phyloP scores from a whole-genome alignment of 1,139 yeast species.

The Geotrichum restrictum region DNA sequence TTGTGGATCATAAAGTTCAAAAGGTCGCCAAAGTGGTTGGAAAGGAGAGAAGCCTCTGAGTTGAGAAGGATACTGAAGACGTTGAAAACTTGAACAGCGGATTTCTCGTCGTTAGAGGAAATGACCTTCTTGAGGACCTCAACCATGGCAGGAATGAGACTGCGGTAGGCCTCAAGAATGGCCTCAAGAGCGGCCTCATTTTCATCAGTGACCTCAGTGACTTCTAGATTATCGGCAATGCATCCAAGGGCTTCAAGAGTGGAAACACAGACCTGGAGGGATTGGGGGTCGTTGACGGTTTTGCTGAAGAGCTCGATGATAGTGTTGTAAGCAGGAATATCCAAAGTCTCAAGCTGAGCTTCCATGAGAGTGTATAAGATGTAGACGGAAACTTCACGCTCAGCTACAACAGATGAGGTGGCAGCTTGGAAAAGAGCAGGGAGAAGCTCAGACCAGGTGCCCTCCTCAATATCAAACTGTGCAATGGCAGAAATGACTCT shows the following conservation, averaged over 20 bases:
- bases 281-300: slow-evolving; percentile 61
- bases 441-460: slow-evolving; percentile 74
- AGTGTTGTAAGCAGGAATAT: slow-evolving; percentile 57
- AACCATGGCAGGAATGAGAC: slow-evolving; percentile 75
- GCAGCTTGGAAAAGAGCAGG: slow-evolving; percentile 69
- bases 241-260: slow-evolving; percentile 80
- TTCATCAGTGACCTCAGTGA: slow-evolving; percentile 39
- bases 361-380: slow-evolving; percentile 76
- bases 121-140: slow-evolving; percentile 75
- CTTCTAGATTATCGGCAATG: slow-evolving; percentile 64
- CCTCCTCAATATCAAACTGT: slow-evolving; percentile 61
- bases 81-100: slow-evolving; percentile 74
- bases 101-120: slow-evolving; percentile 63
- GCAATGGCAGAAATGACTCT: slow-evolving; percentile 88
- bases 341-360: slow-evolving; percentile 57
- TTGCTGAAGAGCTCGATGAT: slow-evolving; percentile 63
- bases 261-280: slow-evolving; percentile 73
- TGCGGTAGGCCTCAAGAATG: slow-evolving; percentile 59
- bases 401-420: slow-evolving; percentile 50
- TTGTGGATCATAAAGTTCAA: slow-evolving; percentile 65
- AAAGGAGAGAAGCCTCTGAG: slow-evolving; percentile 72
- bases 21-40: slow-evolving; percentile 68
- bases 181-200: no score
- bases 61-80: slow-evolving; percentile 76
- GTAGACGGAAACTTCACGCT: slow-evolving; percentile 82